These are phyloP conservation scores for Tolypocladium amazonense DNA, from an alignment of 2,329 filamentous ascomycete genomes.

Conservation along the genomic window DNA sequence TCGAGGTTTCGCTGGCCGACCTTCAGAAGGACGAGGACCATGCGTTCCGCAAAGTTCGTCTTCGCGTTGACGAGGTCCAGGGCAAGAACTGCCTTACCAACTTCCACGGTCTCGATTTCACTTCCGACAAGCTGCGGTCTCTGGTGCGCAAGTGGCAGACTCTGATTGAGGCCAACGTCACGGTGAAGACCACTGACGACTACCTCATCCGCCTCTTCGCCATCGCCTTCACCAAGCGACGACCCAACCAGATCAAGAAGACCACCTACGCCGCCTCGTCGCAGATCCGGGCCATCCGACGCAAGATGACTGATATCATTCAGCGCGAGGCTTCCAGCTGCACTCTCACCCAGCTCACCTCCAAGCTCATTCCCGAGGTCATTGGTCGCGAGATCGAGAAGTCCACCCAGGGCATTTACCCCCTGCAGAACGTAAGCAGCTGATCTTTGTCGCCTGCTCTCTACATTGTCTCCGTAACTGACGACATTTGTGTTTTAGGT, in stretches of 20 bases:
- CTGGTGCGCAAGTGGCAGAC: constrained; percentile 99
- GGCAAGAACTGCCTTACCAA: constrained; percentile 99
- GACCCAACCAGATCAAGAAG: constrained; percentile 99
- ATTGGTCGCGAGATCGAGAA: constrained; percentile 99
- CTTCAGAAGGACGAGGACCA: constrained; percentile 99
- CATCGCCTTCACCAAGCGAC: constrained; percentile 98
- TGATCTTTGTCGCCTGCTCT: not conserved
- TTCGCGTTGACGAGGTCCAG: constrained; percentile 96
- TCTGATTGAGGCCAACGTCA: constrained; percentile 98
- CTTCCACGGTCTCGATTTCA: constrained; percentile 99
- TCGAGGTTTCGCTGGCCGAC: constrained; percentile 98
- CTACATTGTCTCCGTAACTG: not conserved
- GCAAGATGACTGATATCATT: constrained; percentile 99
- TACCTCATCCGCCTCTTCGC: constrained; percentile 98
- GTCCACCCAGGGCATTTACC: constrained; percentile 98
- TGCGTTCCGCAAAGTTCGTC: constrained; percentile 98
- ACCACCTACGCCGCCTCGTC: constrained; percentile 96
- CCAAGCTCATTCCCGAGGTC: constrained; percentile 98
- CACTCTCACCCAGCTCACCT: constrained; percentile 91
- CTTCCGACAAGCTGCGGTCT: constrained; percentile 98
- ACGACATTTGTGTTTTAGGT: constrained; percentile 50
- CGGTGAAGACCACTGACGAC: constrained; percentile 99
- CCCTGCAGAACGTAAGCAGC: constrained; percentile 83
- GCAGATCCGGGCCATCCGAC: constrained; percentile 95
- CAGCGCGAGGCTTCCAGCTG: constrained; percentile 88